Percentiles rank a stretch among this genome's conserved stretches.
Conservation (phyloP, 23 red algal species). For the Chondrus crispus region DNA sequence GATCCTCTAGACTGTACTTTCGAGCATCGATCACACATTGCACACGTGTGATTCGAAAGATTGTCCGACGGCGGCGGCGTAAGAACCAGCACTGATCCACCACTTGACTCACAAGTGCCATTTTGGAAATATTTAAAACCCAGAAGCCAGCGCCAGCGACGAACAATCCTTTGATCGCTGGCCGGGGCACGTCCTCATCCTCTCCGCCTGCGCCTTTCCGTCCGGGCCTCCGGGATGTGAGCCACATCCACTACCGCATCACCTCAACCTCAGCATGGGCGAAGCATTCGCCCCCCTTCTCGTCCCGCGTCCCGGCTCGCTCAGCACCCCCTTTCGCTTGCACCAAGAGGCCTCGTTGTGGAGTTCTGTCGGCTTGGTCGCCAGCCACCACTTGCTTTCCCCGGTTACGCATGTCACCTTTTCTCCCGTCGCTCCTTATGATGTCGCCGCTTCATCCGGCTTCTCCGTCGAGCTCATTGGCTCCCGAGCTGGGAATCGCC, state of each 20-base stretch:
- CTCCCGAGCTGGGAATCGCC: constrained; percentile 1
- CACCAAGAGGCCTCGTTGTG: background rate
- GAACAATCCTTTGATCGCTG: too few species aligned
- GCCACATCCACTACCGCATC: background rate
- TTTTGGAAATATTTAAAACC: too few species aligned
- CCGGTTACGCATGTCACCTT: constrained; percentile 59
- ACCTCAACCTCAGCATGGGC: background rate
- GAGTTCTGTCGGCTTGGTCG: background rate
- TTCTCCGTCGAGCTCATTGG: constrained; percentile 51
- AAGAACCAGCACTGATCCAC: too few species aligned
- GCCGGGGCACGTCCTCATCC: too few species aligned
- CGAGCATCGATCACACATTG: too few species aligned
- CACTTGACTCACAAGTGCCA: too few species aligned
- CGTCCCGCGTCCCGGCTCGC: background rate
- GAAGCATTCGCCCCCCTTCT: background rate
- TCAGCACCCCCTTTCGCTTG: background rate
- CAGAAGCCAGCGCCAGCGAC: too few species aligned
- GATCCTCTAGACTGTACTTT: too few species aligned
- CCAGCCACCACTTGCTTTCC: background rate
- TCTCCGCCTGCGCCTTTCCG: too few species aligned
- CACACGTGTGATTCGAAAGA: too few species aligned
- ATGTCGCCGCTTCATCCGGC: constrained; percentile 66
- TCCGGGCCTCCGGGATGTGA: too few species aligned
- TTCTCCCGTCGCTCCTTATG: constrained; percentile 53
- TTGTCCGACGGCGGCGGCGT: too few species aligned